Evolutionary conservation across 1,139 yeast genomes (phyloP), one percentile per base, ranked within the genome.

Genomic region (Pichia sp.): DNA sequence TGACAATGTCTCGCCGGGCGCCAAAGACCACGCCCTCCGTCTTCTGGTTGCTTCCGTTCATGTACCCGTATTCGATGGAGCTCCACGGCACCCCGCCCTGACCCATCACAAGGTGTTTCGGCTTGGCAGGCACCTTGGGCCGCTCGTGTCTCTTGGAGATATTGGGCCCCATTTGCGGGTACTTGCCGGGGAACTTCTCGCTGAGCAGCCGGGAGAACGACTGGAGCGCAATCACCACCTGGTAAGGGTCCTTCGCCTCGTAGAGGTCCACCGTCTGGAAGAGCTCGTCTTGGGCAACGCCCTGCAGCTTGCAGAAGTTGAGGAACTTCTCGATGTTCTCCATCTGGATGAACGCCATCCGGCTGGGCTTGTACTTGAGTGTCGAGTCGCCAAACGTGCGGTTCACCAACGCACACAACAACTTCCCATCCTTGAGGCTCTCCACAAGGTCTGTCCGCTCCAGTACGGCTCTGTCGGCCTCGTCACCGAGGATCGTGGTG

Each of bases 191-290:
- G 50, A 60, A 61, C 48, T 73, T 71, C 55, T 73, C 72, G 60
- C 80, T 78, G 1, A 83, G 80, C 59, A 80, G 75, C 55, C 96
- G 74, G 0, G 95, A 85, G 52, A 90, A 75, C 1, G 96, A 81
- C 64, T 87, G 83, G 48, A 90, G 72, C 0, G 95, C 80, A 59
- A 87, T 83, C 16, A 85, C 71, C 5, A 90, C 90, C 61, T 86
- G 92, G 51, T 87, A 85, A 0, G 93, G 91, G 67, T 90, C 96
- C 61, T 80, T 78, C 40, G 73, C 70, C 64, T 90, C 96, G 63
- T 73, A 89, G 57, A 90, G 73, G 66, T 90, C 97, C 7, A 87
- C 80, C 0, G 96, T 89, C 62, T 87, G 93, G 66, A 90, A 90
- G 49, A 87, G 72, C 66, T 90, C 97, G 65, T 88, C 92, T 59